Conservation (phyloP, 225 moss, liverwort and hornwort species). For the Rhytidiadelphus loreus region DNA sequence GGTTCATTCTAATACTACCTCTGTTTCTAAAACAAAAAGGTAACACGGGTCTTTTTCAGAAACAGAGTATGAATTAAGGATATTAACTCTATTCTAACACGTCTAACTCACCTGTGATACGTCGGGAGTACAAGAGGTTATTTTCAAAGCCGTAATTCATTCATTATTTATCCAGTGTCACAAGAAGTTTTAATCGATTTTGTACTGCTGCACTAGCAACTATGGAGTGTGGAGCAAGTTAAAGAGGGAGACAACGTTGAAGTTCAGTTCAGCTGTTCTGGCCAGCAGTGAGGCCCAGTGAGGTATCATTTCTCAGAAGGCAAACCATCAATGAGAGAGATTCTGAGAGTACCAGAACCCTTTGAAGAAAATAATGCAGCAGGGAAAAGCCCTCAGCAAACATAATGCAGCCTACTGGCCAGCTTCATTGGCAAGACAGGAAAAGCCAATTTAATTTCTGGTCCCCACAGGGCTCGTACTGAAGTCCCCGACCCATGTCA, state of each 20-base stretch:
- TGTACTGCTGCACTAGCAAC: not conserved
- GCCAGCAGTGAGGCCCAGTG: not conserved
- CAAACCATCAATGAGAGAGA: conserved; percentile 2
- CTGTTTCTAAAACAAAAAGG: too few species aligned
- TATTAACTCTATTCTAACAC: not conserved
- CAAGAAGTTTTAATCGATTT: not conserved
- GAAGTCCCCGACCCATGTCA: not conserved
- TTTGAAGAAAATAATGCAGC: conserved; percentile 2
- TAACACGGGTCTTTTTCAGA: too few species aligned
- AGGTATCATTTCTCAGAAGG: not conserved
- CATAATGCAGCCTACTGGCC: not conserved
- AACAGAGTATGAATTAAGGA: too few species aligned
- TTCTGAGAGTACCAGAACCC: not conserved
- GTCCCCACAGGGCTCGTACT: not conserved
- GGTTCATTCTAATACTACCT: not conserved
- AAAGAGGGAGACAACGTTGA: not conserved
- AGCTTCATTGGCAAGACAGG: not conserved
- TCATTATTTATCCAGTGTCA: too few species aligned
- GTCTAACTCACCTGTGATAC: not conserved
- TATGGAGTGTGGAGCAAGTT: not conserved
- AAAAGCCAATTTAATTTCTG: not conserved
- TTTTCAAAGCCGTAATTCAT: not conserved
- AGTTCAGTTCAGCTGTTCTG: not conserved
- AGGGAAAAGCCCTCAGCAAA: not conserved
- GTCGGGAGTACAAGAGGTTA: not conserved